These are phyloP conservation scores for Yamadazyma akitaensis DNA, from an alignment of 805 yeast genomes.

Conservation along the genomic window DNA sequence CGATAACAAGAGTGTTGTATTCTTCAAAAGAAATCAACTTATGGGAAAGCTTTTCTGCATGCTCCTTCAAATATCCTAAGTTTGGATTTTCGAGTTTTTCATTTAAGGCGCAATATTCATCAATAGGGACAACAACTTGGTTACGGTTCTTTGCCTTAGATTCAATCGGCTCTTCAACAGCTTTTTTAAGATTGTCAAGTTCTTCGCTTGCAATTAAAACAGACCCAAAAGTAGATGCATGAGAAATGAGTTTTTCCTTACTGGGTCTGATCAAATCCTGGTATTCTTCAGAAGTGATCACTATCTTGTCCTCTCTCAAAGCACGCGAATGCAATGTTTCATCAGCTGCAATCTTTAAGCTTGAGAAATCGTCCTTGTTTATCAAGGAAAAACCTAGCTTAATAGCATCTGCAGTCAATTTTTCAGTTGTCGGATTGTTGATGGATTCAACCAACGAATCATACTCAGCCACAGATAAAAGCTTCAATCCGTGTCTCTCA, in stretches of 20 bases:
- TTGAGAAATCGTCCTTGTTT: background rate
- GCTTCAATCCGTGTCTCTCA: conserved; percentile 3
- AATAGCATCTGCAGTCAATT: background rate
- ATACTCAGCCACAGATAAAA: conserved; percentile 5
- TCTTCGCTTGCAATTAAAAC: conserved; percentile 15
- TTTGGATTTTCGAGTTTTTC: conserved; percentile 22
- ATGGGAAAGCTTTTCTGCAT: conserved; percentile 14
- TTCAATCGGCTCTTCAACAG: conserved; percentile 6
- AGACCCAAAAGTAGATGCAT: conserved; percentile 15
- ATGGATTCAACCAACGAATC: conserved; percentile 5
- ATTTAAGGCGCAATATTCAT: conserved; percentile 25
- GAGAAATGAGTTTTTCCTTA: conserved; percentile 13
- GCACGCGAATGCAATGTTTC: conserved; percentile 18
- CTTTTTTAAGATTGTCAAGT: background rate
- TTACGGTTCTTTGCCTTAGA: conserved; percentile 26
- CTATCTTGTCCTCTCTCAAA: conserved; percentile 11
- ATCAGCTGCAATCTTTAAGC: background rate
- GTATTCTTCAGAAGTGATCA: conserved; percentile 8
- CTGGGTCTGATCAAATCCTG: conserved; percentile 8
- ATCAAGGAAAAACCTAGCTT: background rate
- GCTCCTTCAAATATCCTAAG: conserved; percentile 24
- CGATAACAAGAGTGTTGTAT: conserved; percentile 1
- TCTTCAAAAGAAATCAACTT: conserved; percentile 12
- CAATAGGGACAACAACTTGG: conserved; percentile 18
- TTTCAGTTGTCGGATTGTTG: conserved; percentile 5